Percentiles rank a stretch among this genome's conserved stretches.
These are phyloP conservation scores for Pisolithus orientalis DNA, from an alignment of 768 basidiomycete species.

Conservation along the genomic window DNA sequence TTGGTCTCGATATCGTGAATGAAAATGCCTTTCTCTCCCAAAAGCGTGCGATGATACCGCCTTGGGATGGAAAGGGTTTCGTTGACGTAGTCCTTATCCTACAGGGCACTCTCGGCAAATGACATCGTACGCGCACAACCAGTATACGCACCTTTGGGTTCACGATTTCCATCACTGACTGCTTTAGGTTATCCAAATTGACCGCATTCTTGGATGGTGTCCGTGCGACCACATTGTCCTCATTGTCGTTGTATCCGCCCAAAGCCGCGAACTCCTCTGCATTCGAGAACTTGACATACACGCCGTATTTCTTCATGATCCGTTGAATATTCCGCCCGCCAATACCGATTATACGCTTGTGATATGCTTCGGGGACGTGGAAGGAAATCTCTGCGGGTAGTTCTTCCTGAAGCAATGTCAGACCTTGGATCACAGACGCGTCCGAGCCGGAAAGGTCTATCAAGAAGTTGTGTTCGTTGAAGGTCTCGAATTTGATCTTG, in stretches of 20 bases:
- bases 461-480: constrained; percentile 93
- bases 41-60: constrained; percentile 88
- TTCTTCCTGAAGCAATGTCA: constrained; percentile 90
- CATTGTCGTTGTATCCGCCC: constrained; percentile 94
- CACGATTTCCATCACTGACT: constrained; percentile 95
- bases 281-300: constrained; percentile 98
- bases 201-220: constrained; percentile 97
- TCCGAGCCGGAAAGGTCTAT: constrained; percentile 88
- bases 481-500: constrained; percentile 98
- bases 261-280: constrained; percentile 93
- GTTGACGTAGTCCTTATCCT: constrained; percentile 97
- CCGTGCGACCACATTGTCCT: constrained; percentile 97
- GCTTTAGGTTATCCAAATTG: constrained; percentile 91
- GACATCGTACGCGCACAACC: background rate
- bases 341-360: constrained; percentile 98
- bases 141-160: constrained; percentile 73
- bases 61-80: constrained; percentile 92
- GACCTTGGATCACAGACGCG: constrained; percentile 77
- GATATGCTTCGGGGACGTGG: constrained; percentile 96
- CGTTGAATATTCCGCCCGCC: constrained; percentile 97
- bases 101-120: background rate
- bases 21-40: constrained; percentile 96
- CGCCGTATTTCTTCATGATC: constrained; percentile 99
- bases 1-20: constrained; percentile 96
- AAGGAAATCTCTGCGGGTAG: constrained; percentile 98